Conservation (phyloP, 805 yeast species). For the Monosporozyma solicola region DNA sequence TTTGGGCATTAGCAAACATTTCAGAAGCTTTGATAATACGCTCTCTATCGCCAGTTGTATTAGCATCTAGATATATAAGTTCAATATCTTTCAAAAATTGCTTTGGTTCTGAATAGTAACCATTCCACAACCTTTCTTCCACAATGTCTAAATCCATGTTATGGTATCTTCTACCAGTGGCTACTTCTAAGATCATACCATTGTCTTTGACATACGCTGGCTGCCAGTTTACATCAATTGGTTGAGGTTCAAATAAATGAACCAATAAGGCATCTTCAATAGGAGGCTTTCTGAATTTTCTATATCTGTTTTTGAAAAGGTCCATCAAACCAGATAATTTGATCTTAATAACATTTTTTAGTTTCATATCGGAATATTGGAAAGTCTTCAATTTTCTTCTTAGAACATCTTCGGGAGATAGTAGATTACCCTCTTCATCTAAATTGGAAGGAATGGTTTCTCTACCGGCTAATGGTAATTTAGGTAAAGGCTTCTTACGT, state of each 20-base stretch:
- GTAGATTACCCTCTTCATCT: conserved; percentile 24
- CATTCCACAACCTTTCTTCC: conserved; percentile 96
- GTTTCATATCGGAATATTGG: conserved; percentile 60
- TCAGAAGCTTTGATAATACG: conserved; percentile 75
- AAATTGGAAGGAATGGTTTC: conserved; percentile 6
- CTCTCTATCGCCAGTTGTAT: conserved; percentile 72
- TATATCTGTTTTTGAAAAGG: conserved; percentile 74
- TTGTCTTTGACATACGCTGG: conserved; percentile 44
- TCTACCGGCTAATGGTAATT: conserved; percentile 31
- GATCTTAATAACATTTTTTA: conserved; percentile 77
- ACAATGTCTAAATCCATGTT: conserved; percentile 92
- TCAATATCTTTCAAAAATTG: conserved; percentile 82
- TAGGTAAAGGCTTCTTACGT: conserved; percentile 33
- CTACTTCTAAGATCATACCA: conserved; percentile 71
- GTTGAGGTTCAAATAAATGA: conserved; percentile 65
- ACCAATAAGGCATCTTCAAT: conserved; percentile 67
- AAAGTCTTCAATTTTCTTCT: conserved; percentile 38
- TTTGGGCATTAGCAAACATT: conserved; percentile 93
- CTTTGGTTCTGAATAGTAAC: conserved; percentile 84
- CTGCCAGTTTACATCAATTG: conserved; percentile 30
- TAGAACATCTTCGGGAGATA: conserved; percentile 29
- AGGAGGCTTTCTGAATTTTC: conserved; percentile 82
- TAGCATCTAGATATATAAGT: conserved; percentile 72
- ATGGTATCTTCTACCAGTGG: conserved; percentile 61
- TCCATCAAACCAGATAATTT: conserved; percentile 87